These are phyloP conservation scores for Diutina pseudorugosa DNA, from an alignment of 1,139 yeast species.

Conservation along the genomic window DNA sequence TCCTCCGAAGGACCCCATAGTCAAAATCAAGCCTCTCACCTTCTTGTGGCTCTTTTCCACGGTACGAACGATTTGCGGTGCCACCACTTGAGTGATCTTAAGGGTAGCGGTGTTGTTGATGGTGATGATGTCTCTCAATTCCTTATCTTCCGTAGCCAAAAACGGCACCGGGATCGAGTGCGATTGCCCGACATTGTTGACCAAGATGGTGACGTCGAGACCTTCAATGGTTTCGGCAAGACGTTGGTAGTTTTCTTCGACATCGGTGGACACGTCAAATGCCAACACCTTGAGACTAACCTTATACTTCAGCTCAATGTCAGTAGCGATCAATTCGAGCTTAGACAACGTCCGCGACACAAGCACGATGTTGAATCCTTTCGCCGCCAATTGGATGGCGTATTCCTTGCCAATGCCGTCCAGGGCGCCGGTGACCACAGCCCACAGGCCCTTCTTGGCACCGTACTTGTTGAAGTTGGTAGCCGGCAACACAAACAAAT, in stretches of 20 bases:
- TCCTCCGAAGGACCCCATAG: constrained; percentile 97
- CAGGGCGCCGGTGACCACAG: constrained; percentile 91
- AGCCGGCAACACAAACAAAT: constrained; percentile 38
- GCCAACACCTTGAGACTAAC: constrained; percentile 60
- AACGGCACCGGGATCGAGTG: constrained; percentile 95
- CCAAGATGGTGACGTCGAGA: constrained; percentile 56
- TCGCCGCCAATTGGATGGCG: constrained; percentile 71
- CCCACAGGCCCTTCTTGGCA: constrained; percentile 56
- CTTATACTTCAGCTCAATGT: constrained; percentile 45
- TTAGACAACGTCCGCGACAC: constrained; percentile 79
- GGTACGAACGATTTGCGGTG: constrained; percentile 54
- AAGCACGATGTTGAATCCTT: constrained; percentile 72
- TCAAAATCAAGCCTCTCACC: constrained; percentile 62
- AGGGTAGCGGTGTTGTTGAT: constrained; percentile 81
- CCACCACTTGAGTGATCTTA: constrained; percentile 63
- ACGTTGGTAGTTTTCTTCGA: constrained; percentile 36
- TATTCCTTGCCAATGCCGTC: constrained; percentile 96
- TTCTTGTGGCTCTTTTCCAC: constrained; percentile 25
- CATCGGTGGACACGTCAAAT: constrained; percentile 62
- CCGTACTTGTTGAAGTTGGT: constrained; percentile 62
- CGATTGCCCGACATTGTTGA: constrained; percentile 91
- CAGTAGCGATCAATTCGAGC: constrained; percentile 51
- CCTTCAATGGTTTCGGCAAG: constrained; percentile 37
- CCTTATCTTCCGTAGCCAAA: constrained; percentile 61
- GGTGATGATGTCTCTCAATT: constrained; percentile 67